Evolutionary conservation across 2,329 filamentous ascomycete genomes (phyloP).

Genomic region (Fusarium torreyae): DNA sequence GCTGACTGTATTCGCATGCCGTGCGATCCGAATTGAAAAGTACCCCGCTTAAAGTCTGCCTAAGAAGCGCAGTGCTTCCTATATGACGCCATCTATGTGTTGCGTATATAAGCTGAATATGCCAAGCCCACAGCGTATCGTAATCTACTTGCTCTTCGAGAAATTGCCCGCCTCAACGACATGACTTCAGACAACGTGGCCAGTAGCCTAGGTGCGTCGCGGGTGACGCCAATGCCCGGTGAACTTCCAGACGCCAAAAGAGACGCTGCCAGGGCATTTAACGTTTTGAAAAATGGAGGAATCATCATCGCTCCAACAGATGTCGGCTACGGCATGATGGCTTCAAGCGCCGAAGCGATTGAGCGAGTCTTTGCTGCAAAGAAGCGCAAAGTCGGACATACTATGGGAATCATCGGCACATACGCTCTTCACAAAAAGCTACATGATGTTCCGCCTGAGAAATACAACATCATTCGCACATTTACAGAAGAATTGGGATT

Average conservation of each 20-base stretch:
- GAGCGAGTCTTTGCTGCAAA: not conserved
- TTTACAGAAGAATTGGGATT: not conserved
- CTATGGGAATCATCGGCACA: slow-evolving; percentile 1
- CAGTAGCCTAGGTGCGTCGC: not conserved
- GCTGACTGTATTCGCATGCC: not conserved
- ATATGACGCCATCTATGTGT: no score
- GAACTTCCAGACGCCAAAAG: slow-evolving; percentile 1
- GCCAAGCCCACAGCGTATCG: no score
- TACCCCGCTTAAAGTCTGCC: no score
- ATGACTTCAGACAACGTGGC: not conserved
- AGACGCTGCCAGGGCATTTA: not conserved
- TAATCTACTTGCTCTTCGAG: not conserved
- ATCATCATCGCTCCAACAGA: not conserved
- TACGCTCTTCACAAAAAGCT: not conserved
- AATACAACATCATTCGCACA: not conserved
- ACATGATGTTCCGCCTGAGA: not conserved
- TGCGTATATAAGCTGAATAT: not conserved
- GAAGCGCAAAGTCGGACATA: not conserved
- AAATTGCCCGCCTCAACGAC: accelerated
- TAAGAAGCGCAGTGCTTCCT: no score
- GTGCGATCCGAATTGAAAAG: not conserved
- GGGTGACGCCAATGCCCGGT: not conserved
- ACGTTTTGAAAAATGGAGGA: not conserved
- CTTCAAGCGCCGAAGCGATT: not conserved
- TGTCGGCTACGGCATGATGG: slow-evolving; percentile 3